Evolutionary conservation across 805 yeast genomes (phyloP), one percentile per base, ranked within the genome.

Genomic region (Saturnispora sekii): DNA sequence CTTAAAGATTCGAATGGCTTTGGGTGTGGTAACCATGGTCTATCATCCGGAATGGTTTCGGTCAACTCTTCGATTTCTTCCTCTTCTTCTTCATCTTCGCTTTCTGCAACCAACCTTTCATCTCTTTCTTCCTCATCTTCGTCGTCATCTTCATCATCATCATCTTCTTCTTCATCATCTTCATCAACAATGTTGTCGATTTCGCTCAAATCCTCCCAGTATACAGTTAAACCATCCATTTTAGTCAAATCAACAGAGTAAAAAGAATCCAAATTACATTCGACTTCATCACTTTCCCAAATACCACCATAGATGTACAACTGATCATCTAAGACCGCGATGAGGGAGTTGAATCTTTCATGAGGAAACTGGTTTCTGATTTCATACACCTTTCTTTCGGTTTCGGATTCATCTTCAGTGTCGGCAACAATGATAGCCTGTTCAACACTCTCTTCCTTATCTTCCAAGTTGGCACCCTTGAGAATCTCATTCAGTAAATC

Each of bases 21-120:
- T 32, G 98, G 98, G 61, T 89, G 97, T 40, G 97, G 97, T 45
- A 90, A 72, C 95, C 96, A 90, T 14, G 98, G 96, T 60, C 95
- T 77, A 38, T 82, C 84, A 63, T 90, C 98, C 14, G 95, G 95
- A 53, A 81, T 75, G 51, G 78, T 85, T 29, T 70, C 81, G 38
- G 70, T 81, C 2, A 60, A 75, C 11, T 71, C 85, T 35, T 73
- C 83, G 36, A 73, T 82, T 35, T 77, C 88, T 36, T 77, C 85
- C n/a, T 74, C 85, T 21, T 75, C 85, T 16, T 74, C 83, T n/a
- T 50, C 50, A 8, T 37, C 40, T 30, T 44, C 47, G n/a, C 68
- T 81, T 34, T 68, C 72, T 21, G 68, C 73, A 4, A 69, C 71
- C 4, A 65, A 65, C 28, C 63, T 67, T 12, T 64, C 68, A 29